These are phyloP conservation scores for Byssothecium circinans DNA, from an alignment of 2,329 filamentous ascomycete species.

Conservation along the genomic window DNA sequence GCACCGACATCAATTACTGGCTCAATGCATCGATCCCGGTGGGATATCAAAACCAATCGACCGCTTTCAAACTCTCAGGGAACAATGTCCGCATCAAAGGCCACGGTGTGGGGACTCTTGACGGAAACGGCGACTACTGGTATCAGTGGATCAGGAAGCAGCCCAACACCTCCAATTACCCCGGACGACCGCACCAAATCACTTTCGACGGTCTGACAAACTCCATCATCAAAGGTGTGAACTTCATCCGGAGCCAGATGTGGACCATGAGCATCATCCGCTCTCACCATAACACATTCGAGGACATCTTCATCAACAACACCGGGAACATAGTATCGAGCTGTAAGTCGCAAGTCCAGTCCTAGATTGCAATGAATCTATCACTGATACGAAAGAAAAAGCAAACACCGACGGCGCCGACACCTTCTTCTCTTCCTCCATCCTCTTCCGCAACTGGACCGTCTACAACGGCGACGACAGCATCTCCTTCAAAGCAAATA, in stretches of 20 bases:
- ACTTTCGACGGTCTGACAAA: slow-evolving; percentile 55
- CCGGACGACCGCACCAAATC: slow-evolving; percentile 54
- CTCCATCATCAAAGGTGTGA: slow-evolving; percentile 52
- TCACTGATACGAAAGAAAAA: background rate
- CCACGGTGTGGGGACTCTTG: slow-evolving; percentile 55
- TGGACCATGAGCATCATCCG: slow-evolving; percentile 59
- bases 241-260: slow-evolving; percentile 62
- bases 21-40: slow-evolving; percentile 29
- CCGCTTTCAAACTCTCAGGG: slow-evolving; percentile 49
- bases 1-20: slow-evolving; percentile 31
- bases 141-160: slow-evolving; percentile 52
- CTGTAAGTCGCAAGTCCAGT: slow-evolving; percentile 4
- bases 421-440: slow-evolving; percentile 56
- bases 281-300: slow-evolving; percentile 51
- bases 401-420: slow-evolving; percentile 54
- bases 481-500: slow-evolving; percentile 59
- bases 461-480: slow-evolving; percentile 31
- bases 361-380: background rate
- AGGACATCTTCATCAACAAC: slow-evolving; percentile 58
- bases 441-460: slow-evolving; percentile 39
- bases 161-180: slow-evolving; percentile 27
- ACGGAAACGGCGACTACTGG: slow-evolving; percentile 64
- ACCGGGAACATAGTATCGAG: slow-evolving; percentile 23
- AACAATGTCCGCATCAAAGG: slow-evolving; percentile 55
- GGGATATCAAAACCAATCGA: slow-evolving; percentile 39